Base-by-base conservation (phyloP, 108 stramenopile species). In the Skeletonema tropicum region DNA sequence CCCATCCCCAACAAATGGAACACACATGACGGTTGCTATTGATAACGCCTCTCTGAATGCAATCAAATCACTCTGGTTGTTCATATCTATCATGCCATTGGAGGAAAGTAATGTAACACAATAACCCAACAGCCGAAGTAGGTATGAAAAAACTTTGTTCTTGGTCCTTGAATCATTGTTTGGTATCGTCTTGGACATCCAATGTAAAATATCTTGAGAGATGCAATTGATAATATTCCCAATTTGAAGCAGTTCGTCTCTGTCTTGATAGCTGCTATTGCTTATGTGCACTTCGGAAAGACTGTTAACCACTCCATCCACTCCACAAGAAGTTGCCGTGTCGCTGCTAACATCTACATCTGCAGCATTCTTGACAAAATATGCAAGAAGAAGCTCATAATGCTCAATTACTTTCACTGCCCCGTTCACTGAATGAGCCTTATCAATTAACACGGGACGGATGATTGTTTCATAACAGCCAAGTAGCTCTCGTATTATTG, bases 1-100 rank as follows among this genome's bases (percentile, higher is more conserved):
- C 13, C 79, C 79, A 73, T 68, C 72, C 21, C 72, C 79, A 21
- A 70, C 72, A 73, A 80, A 80, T 8, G 79, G 72, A 46, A 64
- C 72, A 57, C 72, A 45, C 7, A 26, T 48, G 14, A 80, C 57
- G 1, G 79, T 80, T 48, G 72, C 72, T 39, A 80, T 69, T 12
- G 79, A 59, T 23, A 80, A 42, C 10, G 62, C 66, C 14, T 64
- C 60, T 49, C 57, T 55, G n/a, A 55, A 23, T 23, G 23, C 52
- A 23, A 23, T 55, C 23, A 55, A 23, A 55, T 55, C 23, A 5
- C 5, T 23, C 23, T 55, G 10, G 52, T 55, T 25, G 1, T 23
- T 21, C 9, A 23, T 6, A 23, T 55, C 23, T 9, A 10, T 23
- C 17, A 8, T 55, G 10, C 23, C 52, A 5, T 25, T 2, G 19